phyloP scores from a whole-genome alignment of 2,329 filamentous ascomycete genomes.

The Microdochium nivale region DNA sequence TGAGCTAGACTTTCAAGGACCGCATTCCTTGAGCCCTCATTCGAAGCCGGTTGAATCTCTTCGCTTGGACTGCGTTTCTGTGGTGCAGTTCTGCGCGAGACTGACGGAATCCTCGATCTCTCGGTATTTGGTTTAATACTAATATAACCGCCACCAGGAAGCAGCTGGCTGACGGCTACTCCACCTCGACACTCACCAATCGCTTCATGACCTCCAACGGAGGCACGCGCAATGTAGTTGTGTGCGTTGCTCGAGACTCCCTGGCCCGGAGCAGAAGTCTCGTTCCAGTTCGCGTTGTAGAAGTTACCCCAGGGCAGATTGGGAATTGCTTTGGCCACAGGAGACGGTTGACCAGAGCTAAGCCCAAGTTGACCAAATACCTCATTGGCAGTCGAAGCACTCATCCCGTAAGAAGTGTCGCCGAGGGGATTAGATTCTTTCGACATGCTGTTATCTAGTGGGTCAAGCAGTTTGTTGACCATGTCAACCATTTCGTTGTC shows the following conservation, averaged over 20 bases:
- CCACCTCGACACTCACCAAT: neutral
- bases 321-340: constrained; percentile 26
- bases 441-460: constrained; percentile 14
- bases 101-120: constrained; percentile 2
- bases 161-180: too few relatives aligned
- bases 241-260: constrained; percentile 9
- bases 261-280: constrained; percentile 11
- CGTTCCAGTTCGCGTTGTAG: constrained; percentile 7
- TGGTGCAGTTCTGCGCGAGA: constrained; percentile 4
- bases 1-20: constrained; percentile 16
- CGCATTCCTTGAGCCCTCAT: constrained; percentile 13
- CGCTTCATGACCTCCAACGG: constrained; percentile 1
- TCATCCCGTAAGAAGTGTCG: constrained; percentile 47
- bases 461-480: constrained; percentile 24
- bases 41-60: constrained; percentile 3
- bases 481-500: constrained; percentile 34
- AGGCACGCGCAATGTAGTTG: constrained; percentile 14
- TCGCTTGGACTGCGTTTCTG: constrained; percentile 5
- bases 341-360: constrained; percentile 21
- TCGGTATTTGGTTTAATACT: too few relatives aligned
- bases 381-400: constrained; percentile 40
- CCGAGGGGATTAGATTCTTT: constrained; percentile 17
- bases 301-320: constrained; percentile 45
- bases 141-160: too few relatives aligned
- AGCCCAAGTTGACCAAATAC: constrained; percentile 33